Percentiles rank a stretch among this genome's conserved stretches.
Evolutionary conservation across 768 basidiomycete genomes (phyloP).

Genomic region (Clitopilus passeckerianus): DNA sequence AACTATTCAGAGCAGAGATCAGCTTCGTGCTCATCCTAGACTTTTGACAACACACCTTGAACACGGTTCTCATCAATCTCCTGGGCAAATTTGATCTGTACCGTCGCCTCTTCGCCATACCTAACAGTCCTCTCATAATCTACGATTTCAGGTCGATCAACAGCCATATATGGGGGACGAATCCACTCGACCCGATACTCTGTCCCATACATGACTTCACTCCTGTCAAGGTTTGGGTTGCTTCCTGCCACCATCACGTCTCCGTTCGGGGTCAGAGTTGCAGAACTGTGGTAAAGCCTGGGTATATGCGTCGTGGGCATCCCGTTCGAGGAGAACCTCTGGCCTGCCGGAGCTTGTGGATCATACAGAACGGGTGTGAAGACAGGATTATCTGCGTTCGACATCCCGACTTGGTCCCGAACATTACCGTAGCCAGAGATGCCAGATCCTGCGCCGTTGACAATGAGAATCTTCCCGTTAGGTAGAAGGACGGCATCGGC

Average conservation of each 20-base stretch:
- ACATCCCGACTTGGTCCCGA: slow-evolving; percentile 58
- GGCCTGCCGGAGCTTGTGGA: slow-evolving; percentile 44
- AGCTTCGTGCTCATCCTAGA: neutral
- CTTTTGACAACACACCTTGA: slow-evolving; percentile 24
- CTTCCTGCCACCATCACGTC: slow-evolving; percentile 78
- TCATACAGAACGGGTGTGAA: slow-evolving; percentile 68
- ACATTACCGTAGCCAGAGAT: slow-evolving; percentile 81
- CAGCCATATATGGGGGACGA: slow-evolving; percentile 74
- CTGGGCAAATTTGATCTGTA: slow-evolving; percentile 37
- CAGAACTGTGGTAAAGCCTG: slow-evolving; percentile 79
- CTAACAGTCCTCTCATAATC: slow-evolving; percentile 28
- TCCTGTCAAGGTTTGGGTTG: slow-evolving; percentile 80
- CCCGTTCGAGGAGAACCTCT: slow-evolving; percentile 53
- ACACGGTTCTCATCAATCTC: neutral
- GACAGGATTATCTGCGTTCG: slow-evolving; percentile 75
- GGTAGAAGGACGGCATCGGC: slow-evolving; percentile 79
- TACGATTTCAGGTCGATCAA: slow-evolving; percentile 49
- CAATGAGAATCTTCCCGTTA: slow-evolving; percentile 65
- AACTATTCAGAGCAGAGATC: slow-evolving; percentile 32
- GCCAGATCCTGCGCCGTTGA: slow-evolving; percentile 72
- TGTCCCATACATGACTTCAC: slow-evolving; percentile 67
- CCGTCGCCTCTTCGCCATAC: slow-evolving; percentile 33
- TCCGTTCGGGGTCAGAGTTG: slow-evolving; percentile 69
- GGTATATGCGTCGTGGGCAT: slow-evolving; percentile 67
- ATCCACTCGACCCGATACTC: slow-evolving; percentile 90